Conservation (phyloP, 257 asterid species). For the Eucommia ulmoides region DNA sequence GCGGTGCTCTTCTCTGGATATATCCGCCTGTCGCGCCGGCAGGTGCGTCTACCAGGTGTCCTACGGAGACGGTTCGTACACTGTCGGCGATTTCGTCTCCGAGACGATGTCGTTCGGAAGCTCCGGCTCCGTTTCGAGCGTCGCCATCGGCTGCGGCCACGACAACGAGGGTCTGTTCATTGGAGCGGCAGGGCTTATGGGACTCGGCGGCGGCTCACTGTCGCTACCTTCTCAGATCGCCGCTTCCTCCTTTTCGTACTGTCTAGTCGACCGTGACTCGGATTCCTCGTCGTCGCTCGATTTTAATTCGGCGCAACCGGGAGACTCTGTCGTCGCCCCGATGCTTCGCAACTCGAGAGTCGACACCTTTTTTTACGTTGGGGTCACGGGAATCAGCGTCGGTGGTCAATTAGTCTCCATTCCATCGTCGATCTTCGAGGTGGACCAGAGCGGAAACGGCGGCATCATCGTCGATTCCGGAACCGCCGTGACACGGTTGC, state of each 20-base stretch:
- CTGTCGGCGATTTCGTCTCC: constrained; percentile 47
- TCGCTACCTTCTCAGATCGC: constrained; percentile 56
- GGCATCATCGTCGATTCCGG: constrained; percentile 90
- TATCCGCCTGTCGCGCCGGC: constrained; percentile 24
- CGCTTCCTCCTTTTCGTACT: constrained; percentile 69
- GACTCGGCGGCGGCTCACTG: constrained; percentile 54
- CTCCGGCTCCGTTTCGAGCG: constrained; percentile 25
- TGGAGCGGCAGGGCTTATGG: constrained; percentile 59
- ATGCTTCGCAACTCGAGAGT: constrained; percentile 25
- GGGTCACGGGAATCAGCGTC: constrained; percentile 47
- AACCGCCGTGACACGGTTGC: constrained; percentile 72
- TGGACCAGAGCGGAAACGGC: constrained; percentile 43
- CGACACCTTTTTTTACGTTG: constrained; percentile 43
- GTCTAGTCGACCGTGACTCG: constrained; percentile 71
- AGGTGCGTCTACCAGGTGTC: constrained; percentile 41
- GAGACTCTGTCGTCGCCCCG: constrained; percentile 47
- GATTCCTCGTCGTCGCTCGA: constrained; percentile 50
- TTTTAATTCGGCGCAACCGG: constrained; percentile 46
- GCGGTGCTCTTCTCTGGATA: constrained; percentile 31
- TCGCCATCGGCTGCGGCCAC: constrained; percentile 77
- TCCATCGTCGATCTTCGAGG: constrained; percentile 22
- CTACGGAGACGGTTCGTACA: constrained; percentile 69
- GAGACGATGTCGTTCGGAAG: constrained; percentile 57
- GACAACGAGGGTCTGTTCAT: constrained; percentile 53
- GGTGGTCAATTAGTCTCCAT: constrained; percentile 32